Base-by-base conservation (phyloP, 2,329 filamentous ascomycete genomes). In the Westerdykella sp. region DNA sequence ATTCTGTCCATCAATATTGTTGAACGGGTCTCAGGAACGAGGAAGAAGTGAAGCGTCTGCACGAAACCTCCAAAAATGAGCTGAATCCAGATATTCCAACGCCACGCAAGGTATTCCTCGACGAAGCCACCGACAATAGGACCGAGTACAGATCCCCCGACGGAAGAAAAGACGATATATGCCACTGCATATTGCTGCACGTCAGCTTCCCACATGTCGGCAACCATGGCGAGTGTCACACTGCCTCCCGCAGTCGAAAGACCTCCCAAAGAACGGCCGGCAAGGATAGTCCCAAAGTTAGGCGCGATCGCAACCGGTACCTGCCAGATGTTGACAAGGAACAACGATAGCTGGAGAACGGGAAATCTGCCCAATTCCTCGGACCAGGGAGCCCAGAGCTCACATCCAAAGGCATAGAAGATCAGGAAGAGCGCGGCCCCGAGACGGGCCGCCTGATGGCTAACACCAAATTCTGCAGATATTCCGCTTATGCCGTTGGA, bases 1-100 rank as follows among this genome's bases (percentile, higher is more conserved):
- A 90, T 87, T 2, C 73, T 73, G 69, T 93, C 83, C 75, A 94
- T 81, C 71, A 93, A 75, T 47, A 89, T 78, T 4, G 83, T 87
- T 1, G 80, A 78, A 41, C 87, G 76, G 0, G 87, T 93, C 65
- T 93, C 87, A 1, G 86, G 86, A 1, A 93, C 87, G 2, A 81
- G 70, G 45, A 85, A 58, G 39, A 84, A 70, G 60, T 90, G 85
- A 5, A 85, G 59, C 4, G 79, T 37, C 59, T 91, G 86, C 2
- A 87, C 79, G 28, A 79, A 74, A 7, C 69, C 83, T 18, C 87
- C 87, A 44, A 93, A 84, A 55, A 91, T 88, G 50, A 93, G 77
- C 65, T 90, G 85, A 46, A 91, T 85, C 87, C 87, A 93, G 62
- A 91, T 89, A 42, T 76, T 80, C 84, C 84, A 90, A 51, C 77